phyloP scores from a whole-genome alignment of 1,139 yeast genomes.

The Suhomyces atakaporum region DNA sequence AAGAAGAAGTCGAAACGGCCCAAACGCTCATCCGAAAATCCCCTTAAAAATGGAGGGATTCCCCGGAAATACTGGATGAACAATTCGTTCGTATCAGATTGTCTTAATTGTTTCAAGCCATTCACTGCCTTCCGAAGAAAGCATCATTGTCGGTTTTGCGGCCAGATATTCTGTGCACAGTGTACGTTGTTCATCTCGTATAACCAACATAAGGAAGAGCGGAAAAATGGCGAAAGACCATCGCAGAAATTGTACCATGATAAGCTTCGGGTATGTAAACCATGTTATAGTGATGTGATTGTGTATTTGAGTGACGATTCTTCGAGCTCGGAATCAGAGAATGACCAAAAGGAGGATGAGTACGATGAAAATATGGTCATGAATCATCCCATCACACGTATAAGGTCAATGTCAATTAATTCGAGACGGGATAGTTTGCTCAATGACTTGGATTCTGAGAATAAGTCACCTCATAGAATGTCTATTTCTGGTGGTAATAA shows the following conservation, averaged over 20 bases:
- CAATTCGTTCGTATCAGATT: conserved; percentile 81
- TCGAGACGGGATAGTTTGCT: conserved; percentile 26
- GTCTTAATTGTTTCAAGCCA: conserved; percentile 72
- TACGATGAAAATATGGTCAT: conserved; percentile 24
- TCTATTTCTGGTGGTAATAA: conserved; percentile 3
- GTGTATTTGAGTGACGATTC: conserved; percentile 68
- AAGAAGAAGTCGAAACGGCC: conserved; percentile 27
- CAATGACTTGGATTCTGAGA: conserved; percentile 10
- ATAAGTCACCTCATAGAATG: conserved; percentile 4
- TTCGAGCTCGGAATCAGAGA: conserved; percentile 22
- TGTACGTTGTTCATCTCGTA: conserved; percentile 83
- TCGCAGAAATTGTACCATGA: conserved; percentile 49
- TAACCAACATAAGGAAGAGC: conserved; percentile 57
- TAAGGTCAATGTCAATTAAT: conserved; percentile 34
- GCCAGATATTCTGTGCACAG: conserved; percentile 89
- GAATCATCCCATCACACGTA: conserved; percentile 33
- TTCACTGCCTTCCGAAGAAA: conserved; percentile 82
- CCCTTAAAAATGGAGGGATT: conserved; percentile 50
- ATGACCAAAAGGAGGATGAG: conserved; percentile 20
- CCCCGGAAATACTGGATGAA: conserved; percentile 89
- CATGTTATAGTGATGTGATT: conserved; percentile 72
- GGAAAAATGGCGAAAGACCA: conserved; percentile 18
- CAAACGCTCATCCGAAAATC: conserved; percentile 45
- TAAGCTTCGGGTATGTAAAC: conserved; percentile 74
- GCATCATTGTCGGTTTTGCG: conserved; percentile 95